Base-by-base conservation (phyloP, 305 asterid species). In the Plantago rigida region DNA sequence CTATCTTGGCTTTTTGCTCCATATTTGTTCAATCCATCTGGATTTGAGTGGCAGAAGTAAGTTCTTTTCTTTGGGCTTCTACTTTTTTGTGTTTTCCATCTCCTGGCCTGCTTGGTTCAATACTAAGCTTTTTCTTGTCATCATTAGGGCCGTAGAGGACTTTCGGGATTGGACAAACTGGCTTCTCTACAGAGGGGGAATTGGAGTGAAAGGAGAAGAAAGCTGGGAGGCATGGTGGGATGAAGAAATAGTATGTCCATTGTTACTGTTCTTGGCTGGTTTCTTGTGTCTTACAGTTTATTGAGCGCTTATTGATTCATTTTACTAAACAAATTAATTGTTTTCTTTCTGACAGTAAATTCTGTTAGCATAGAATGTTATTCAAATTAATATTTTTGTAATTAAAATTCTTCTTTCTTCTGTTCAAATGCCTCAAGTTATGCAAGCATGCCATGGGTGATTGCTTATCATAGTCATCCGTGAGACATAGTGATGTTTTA, bases 141-240 rank as follows among this genome's bases (percentile, higher is more conserved):
- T 81, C 63, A 51, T 62, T 66, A 92, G 98, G 94, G 84, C 96
- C 4, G 95, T 92, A 41, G 96, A 92, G 76, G 99, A 92, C 83
- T 88, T 92, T 56, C 87, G 91, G 55, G 95, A 92, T 75, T 92
- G 96, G 99, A 92, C 99, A 65, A 92, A 88, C 76, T 92, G 99
- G 99, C 95, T 92, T 64, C 80, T 92, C 59, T 92, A 92, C 72
- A 79, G 99, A 75, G 99, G 99, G 66, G 99, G 99, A 71, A 92
- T 92, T 71, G 99, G 99, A 68, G 99, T 92, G 66, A 92, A 81
- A 79, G 98, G 96, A 55, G 89, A 82, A 78, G 98, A 92, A 86
- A 92, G 98, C 83, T 88, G 99, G 99, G 99, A 92, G 79, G 96
- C 99, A 59, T 92, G 96, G 96, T 92, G 99, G 99, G 99, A 92